phyloP scores from a whole-genome alignment of 352 stramenopile species.

The Phytopythium montanum region DNA sequence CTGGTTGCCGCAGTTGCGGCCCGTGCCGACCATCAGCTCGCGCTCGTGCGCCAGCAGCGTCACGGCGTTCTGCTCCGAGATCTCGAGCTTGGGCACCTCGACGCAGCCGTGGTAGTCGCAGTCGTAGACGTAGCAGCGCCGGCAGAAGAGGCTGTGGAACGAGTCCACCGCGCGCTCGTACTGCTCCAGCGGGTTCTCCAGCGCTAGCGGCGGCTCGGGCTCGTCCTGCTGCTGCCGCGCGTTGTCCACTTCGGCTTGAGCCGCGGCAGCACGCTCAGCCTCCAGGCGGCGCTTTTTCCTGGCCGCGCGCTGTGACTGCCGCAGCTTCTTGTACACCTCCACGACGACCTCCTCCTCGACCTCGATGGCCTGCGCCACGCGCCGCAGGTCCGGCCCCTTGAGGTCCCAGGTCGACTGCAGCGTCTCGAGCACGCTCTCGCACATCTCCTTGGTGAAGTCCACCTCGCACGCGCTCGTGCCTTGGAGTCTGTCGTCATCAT shows the following conservation, averaged over 20 bases:
- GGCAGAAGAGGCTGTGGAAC: conserved; percentile 74
- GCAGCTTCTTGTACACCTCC: conserved; percentile 63
- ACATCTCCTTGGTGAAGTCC: conserved; percentile 75
- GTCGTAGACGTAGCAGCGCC: conserved; percentile 81
- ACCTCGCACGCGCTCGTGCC: conserved; percentile 64
- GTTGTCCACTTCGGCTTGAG: neutral
- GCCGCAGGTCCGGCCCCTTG: conserved; percentile 45
- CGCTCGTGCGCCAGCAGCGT: conserved; percentile 37
- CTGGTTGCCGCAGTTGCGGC: conserved; percentile 71
- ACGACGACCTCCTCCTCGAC: conserved; percentile 64
- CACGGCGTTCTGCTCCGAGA: conserved; percentile 64
- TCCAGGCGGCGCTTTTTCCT: conserved; percentile 41
- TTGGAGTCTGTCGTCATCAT: conserved; percentile 53
- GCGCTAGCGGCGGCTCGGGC: conserved; percentile 15
- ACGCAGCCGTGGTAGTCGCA: conserved; percentile 77
- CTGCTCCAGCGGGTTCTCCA: conserved; percentile 37
- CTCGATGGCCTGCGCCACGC: conserved; percentile 56
- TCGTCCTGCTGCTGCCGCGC: conserved; percentile 7
- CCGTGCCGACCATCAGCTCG: conserved; percentile 36
- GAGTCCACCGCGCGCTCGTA: conserved; percentile 68
- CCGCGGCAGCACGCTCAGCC: conserved; percentile 6
- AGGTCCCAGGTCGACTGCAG: conserved; percentile 75
- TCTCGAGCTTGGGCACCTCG: conserved; percentile 49
- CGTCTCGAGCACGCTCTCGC: conserved; percentile 53
- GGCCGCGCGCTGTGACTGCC: conserved; percentile 21